Evolutionary conservation across 805 yeast genomes (phyloP).

Genomic region (Torulaspora maleeae): DNA sequence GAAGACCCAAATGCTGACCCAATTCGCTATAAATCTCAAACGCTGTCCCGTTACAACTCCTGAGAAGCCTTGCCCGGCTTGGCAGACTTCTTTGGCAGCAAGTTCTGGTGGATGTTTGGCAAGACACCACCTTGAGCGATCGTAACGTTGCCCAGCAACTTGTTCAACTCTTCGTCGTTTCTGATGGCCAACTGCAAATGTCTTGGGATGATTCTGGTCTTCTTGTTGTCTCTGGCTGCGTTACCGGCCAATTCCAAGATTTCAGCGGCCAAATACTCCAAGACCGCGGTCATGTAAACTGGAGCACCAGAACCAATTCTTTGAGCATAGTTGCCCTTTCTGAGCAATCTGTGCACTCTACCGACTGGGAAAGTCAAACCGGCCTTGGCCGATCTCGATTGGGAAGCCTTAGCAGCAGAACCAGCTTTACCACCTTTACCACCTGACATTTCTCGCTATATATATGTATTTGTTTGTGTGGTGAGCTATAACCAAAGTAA

Average conservation of each 20-base stretch:
- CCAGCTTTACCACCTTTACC: constrained; percentile 88
- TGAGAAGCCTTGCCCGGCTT: constrained; percentile 60
- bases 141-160: constrained; percentile 85
- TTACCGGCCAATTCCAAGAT: constrained; percentile 97
- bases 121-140: constrained; percentile 99
- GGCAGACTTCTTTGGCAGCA: constrained; percentile 74
- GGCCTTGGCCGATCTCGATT: constrained; percentile 97
- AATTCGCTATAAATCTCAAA: not conserved
- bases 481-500: not conserved
- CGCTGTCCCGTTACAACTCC: constrained; percentile 46
- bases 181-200: constrained; percentile 98
- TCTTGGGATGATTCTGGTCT: constrained; percentile 98
- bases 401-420: constrained; percentile 89
- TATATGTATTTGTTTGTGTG: not conserved
- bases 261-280: constrained; percentile 97
- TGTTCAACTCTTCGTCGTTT: constrained; percentile 98
- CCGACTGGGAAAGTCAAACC: constrained; percentile 99
- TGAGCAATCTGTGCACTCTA: constrained; percentile 94
- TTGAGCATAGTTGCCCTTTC: constrained; percentile 97
- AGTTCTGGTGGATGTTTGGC: constrained; percentile 93
- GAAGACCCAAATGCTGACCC: constrained; percentile 4
- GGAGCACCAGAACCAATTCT: constrained; percentile 99
- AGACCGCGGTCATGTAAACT: constrained; percentile 92
- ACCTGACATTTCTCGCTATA: constrained; percentile 55
- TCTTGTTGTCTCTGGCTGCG: constrained; percentile 99